Conservation (phyloP, 1,284 basidiomycete genomes). For the Veloboletus limbatus region DNA sequence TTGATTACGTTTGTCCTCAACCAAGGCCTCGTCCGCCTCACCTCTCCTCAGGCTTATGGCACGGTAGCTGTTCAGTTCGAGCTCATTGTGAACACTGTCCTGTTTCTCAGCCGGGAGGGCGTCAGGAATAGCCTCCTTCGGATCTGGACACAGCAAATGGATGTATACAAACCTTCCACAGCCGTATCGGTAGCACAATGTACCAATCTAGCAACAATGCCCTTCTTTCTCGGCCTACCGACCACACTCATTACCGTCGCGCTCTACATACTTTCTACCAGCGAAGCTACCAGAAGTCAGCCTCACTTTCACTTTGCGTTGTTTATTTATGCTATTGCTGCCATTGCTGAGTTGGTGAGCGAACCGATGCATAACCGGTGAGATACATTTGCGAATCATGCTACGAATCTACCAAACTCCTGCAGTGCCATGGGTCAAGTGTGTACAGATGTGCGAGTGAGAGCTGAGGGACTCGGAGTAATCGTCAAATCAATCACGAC, state of each 20-base stretch:
- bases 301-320: slow-evolving; percentile 65
- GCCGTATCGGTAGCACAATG: slow-evolving; percentile 21
- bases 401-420: slow-evolving; percentile 13
- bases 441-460: slow-evolving; percentile 65
- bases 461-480: slow-evolving; percentile 81
- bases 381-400: slow-evolving; percentile 23
- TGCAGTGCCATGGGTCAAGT: slow-evolving; percentile 65
- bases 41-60: slow-evolving; percentile 84
- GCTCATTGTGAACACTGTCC: slow-evolving; percentile 81
- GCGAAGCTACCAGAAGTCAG: slow-evolving; percentile 54
- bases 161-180: slow-evolving; percentile 14
- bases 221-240: slow-evolving; percentile 56
- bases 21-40: slow-evolving; percentile 81
- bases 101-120: slow-evolving; percentile 91
- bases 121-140: slow-evolving; percentile 79
- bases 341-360: slow-evolving; percentile 71
- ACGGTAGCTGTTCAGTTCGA: slow-evolving; percentile 87
- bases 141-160: slow-evolving; percentile 32
- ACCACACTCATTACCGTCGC: slow-evolving; percentile 46
- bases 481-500: slow-evolving; percentile 72
- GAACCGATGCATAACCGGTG: slow-evolving; percentile 83
- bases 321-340: slow-evolving; percentile 67
- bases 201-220: slow-evolving; percentile 55
- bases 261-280: slow-evolving; percentile 50
- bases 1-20: slow-evolving; percentile 87